A percentile compares a stretch with the other conserved stretches of the same genome.
Evolutionary conservation across 2,329 filamentous ascomycete genomes (phyloP).

Genomic region (Cordyceps cicadae): DNA sequence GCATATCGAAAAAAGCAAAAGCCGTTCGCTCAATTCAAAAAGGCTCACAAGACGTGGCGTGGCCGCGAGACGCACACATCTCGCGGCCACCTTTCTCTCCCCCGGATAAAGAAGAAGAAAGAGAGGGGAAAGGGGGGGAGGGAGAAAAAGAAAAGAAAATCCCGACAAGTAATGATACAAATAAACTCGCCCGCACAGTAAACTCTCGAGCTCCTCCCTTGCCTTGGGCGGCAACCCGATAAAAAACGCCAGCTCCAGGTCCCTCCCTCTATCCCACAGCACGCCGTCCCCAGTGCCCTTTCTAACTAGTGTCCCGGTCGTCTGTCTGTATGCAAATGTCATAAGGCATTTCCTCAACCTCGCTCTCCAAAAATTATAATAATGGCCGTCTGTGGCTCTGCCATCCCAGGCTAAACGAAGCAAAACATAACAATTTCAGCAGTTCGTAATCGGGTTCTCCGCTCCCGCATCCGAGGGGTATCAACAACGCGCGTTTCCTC

Average conservation of each 20-base stretch:
- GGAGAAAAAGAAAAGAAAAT: background rate
- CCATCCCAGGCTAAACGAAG: conserved; percentile 1
- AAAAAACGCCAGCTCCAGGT: conserved; percentile 7
- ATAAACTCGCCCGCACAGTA: background rate
- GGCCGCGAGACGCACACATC: background rate
- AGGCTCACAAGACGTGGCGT: background rate
- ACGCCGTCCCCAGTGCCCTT: background rate
- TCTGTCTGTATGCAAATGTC: conserved; percentile 10
- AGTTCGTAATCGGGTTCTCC: background rate
- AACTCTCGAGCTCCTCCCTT: background rate
- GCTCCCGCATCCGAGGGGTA: background rate
- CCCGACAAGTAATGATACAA: conserved; percentile 7
- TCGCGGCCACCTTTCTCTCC: background rate
- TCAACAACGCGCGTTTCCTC: conserved; percentile 5
- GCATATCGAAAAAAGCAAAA: background rate
- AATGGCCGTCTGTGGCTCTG: conserved; percentile 1
- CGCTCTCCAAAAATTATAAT: conserved; percentile 2
- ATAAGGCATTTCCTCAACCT: conserved; percentile 2
- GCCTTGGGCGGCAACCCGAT: background rate
- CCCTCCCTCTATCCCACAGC: conserved; percentile 7
- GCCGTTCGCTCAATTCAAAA: conserved; percentile 3
- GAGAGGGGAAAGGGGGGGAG: too few relatives aligned
- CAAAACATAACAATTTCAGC: conserved; percentile 9
- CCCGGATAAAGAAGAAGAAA: background rate
- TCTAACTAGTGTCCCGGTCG: conserved; percentile 8